A percentile compares a stretch with the other conserved stretches of the same genome.
Evolutionary conservation across 495 filamentous ascomycete genomes (phyloP).

Genomic region (Talaromyces ruber): DNA sequence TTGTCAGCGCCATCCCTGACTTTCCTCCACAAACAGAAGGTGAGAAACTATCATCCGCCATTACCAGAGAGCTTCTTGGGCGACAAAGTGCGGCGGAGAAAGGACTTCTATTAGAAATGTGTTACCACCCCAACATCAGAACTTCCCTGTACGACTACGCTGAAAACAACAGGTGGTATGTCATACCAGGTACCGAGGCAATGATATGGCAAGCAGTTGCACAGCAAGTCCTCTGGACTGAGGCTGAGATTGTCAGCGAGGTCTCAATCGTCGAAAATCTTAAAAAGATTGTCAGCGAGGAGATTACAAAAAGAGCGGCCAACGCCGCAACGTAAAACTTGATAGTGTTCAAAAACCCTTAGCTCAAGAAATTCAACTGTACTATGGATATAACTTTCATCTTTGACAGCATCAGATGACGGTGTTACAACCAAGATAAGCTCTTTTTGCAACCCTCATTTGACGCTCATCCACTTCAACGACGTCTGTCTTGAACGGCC

Average conservation of each 20-base stretch:
- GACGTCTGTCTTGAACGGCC: conserved; percentile 8
- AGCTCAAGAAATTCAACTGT: neutral
- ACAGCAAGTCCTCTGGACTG: neutral
- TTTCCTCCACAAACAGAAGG: neutral
- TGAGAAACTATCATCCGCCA: neutral
- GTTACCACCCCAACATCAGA: neutral
- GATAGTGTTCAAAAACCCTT: neutral
- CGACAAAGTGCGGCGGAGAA: neutral
- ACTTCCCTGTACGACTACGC: neutral
- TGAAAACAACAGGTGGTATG: neutral
- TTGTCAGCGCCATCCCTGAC: conserved; percentile 1
- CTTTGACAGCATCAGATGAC: neutral
- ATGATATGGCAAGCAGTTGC: conserved; percentile 2
- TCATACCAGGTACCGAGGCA: neutral
- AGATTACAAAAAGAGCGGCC: neutral
- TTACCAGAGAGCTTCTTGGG: conserved; percentile 1
- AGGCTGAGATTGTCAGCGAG: neutral
- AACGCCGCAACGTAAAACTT: neutral
- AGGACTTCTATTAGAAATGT: conserved; percentile 3
- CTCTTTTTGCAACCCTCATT: neutral
- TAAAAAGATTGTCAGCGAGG: neutral
- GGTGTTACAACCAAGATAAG: neutral
- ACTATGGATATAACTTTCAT: neutral
- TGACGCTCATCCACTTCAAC: neutral
- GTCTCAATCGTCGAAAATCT: neutral